Percentiles rank a stretch among this genome's conserved stretches.
Evolutionary conservation across 176 grass and related monocot genomes (phyloP).

Genomic region (Triticum monococcum): DNA sequence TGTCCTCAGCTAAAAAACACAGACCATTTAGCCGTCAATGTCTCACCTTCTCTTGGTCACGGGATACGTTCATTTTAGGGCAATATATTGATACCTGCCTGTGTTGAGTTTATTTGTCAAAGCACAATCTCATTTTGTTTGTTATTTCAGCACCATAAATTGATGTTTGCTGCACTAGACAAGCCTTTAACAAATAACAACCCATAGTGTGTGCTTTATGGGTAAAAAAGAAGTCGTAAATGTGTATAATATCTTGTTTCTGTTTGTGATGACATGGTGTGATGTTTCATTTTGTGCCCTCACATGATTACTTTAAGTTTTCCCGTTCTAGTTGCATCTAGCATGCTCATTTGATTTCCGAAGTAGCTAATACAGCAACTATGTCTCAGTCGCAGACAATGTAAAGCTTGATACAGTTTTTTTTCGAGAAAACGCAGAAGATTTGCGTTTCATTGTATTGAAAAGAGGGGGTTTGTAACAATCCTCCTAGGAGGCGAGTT

Average conservation of each 20-base stretch:
- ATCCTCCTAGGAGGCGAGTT: too few relatives aligned
- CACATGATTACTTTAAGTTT: neutral
- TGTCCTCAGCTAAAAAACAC: neutral
- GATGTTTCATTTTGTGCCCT: neutral
- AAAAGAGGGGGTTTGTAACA: too few relatives aligned
- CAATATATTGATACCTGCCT: neutral
- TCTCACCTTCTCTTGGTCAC: neutral
- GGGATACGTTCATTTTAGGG: neutral
- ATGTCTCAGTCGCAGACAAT: neutral
- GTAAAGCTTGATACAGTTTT: neutral
- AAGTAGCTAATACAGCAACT: neutral
- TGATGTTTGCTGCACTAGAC: too few relatives aligned
- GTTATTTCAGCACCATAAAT: too few relatives aligned
- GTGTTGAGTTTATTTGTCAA: too few relatives aligned
- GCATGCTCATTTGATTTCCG: conserved; percentile 6
- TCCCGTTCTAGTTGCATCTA: conserved; percentile 5
- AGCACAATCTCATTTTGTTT: too few relatives aligned
- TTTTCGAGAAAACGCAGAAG: too few relatives aligned
- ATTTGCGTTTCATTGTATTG: too few relatives aligned
- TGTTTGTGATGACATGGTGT: neutral
- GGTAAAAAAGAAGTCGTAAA: neutral
- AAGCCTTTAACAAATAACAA: too few relatives aligned
- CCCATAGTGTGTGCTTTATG: too few relatives aligned
- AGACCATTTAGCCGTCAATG: neutral
- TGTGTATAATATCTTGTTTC: neutral